Conservation (phyloP, 495 filamentous ascomycete genomes). For the Penicillium canescens region DNA sequence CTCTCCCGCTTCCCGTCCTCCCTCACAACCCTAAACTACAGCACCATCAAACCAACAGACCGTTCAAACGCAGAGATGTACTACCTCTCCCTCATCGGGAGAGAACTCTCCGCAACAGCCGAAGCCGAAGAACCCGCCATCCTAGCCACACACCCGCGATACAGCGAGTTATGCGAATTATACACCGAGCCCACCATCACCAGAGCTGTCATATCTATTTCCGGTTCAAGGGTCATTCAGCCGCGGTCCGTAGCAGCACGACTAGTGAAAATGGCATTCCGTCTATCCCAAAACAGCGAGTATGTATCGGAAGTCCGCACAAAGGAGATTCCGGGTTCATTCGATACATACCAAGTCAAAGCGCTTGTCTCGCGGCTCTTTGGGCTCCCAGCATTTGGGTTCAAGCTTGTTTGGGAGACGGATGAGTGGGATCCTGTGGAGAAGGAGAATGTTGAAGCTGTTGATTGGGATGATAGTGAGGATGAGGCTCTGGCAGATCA, state of each 20-base stretch:
- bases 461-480: slow-evolving; percentile 56
- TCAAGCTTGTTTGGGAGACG: slow-evolving; percentile 77
- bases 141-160: slow-evolving; percentile 65
- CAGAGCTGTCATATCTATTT: slow-evolving; percentile 21
- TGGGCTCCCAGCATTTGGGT: slow-evolving; percentile 57
- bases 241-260: slow-evolving; percentile 74
- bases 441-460: slow-evolving; percentile 50
- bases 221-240: slow-evolving; percentile 39
- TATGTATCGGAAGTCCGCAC: slow-evolving; percentile 13
- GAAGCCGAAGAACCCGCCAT: slow-evolving; percentile 53
- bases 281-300: slow-evolving; percentile 9
- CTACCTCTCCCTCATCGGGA: slow-evolving; percentile 79
- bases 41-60: slow-evolving; percentile 67
- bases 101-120: slow-evolving; percentile 64
- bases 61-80: slow-evolving; percentile 87
- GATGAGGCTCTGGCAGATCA: slow-evolving; percentile 37
- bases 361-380: slow-evolving; percentile 74
- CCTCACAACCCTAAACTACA: slow-evolving; percentile 76
- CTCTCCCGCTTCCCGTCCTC: slow-evolving; percentile 66
- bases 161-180: slow-evolving; percentile 65
- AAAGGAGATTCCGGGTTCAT: slow-evolving; percentile 69
- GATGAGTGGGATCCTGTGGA: slow-evolving; percentile 77
- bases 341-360: slow-evolving; percentile 79
- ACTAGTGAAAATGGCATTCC: slow-evolving; percentile 66
- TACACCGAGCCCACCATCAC: slow-evolving; percentile 67